Evolutionary conservation across 108 stramenopile genomes (phyloP), one percentile per base, ranked within the genome.

Genomic region (Mayamaea pseudoterrestris): DNA sequence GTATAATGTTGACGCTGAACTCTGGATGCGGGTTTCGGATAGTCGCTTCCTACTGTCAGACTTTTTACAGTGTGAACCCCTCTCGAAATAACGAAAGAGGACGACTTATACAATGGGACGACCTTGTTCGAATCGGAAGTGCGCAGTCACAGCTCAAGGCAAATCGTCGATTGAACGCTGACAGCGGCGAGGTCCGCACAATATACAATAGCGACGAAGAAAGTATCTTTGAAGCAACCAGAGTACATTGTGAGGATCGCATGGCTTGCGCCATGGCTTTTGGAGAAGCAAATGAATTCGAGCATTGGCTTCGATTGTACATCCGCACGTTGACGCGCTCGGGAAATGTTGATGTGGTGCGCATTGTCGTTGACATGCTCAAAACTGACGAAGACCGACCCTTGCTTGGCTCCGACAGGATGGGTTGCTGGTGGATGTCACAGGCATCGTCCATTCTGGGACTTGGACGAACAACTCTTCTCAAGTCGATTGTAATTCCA

Each of bases 181-280:
- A 18, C 41, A 8, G 37, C 8, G 32, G 8, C 32, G 32, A 8
- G 9, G 32, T 12, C 8, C 9, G 34, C 23, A 22, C 22, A n/a
- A 30, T 54, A 34, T 29, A 35, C 9, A n/a, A n/a, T n/a, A n/a
- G n/a, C n/a, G 29, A 34, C 30, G 16, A 20, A 27, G 32, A 50
- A 51, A 32, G 26, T 28, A 68, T 44, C 40, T 57, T 63, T 29
- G 59, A 73, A 11, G 60, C 69, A 4, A 79, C 83, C 13, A 59
- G 78, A 48, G 64, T 83, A 5, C 88, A 90, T 49, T 90, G 88
- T 46, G 88, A 90, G 61, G 83, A 90, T 57, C 76, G 88, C 30
- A 66, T 90, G 68, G 80, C 88, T 0, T 90, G 88, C 49, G 73
- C 88, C 3, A 30, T 85, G 42, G 78, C 72, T 14, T 64, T 90